These are phyloP conservation scores for Orbilia blumenaviensis DNA, from an alignment of 2,329 filamentous ascomycete species.

Conservation along the genomic window DNA sequence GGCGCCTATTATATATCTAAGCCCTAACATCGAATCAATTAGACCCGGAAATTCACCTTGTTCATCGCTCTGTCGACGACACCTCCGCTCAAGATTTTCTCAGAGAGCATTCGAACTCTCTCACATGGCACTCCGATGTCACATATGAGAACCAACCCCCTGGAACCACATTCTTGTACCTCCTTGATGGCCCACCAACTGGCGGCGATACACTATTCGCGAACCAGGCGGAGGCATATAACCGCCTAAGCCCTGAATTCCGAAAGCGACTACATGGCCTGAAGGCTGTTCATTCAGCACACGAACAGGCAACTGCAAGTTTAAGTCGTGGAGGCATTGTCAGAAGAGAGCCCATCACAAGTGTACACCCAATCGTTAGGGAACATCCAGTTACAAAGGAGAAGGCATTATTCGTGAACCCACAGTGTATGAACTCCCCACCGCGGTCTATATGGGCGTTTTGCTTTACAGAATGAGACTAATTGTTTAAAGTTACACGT, in stretches of 20 bases:
- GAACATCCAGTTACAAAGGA: constrained; percentile 84
- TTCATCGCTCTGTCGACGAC: constrained; percentile 76
- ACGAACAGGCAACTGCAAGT: constrained; percentile 79
- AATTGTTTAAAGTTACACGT: constrained; percentile 72
- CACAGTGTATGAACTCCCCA: constrained; percentile 73
- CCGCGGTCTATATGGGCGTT: background rate
- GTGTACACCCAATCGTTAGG: constrained; percentile 78
- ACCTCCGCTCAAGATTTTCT: constrained; percentile 71
- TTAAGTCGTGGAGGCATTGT: constrained; percentile 74
- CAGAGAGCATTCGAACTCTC: constrained; percentile 75
- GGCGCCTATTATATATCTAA: background rate
- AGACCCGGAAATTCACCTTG: constrained; percentile 77
- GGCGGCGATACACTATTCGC: constrained; percentile 88
- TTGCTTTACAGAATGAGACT: background rate
- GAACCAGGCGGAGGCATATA: constrained; percentile 82
- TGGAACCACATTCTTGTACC: constrained; percentile 87
- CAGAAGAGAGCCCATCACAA: constrained; percentile 77
- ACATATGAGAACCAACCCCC: constrained; percentile 89
- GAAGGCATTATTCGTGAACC: constrained; percentile 84
- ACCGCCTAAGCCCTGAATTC: constrained; percentile 80
- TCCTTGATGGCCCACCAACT: constrained; percentile 71
- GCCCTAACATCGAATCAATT: background rate
- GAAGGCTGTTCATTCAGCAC: constrained; percentile 80
- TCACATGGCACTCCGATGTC: constrained; percentile 90
- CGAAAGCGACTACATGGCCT: constrained; percentile 81